A percentile compares a stretch with the other conserved stretches of the same genome.
phyloP scores from a whole-genome alignment of 2,329 filamentous ascomycete species.

The Sporothrix globosa region DNA sequence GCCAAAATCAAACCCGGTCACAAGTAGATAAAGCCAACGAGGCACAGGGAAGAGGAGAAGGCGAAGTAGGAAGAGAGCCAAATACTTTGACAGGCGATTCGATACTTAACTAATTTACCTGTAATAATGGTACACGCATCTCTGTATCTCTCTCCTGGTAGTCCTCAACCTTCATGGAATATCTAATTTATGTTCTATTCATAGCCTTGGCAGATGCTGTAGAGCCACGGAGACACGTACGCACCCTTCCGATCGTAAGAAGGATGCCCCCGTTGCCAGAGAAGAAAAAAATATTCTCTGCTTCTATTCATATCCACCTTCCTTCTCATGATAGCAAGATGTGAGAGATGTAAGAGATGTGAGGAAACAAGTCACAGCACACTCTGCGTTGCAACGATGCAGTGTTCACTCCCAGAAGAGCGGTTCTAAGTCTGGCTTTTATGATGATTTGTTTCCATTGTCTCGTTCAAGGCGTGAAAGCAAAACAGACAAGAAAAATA shows the following conservation, averaged over 20 bases:
- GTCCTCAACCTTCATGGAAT: background rate
- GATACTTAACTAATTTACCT: background rate
- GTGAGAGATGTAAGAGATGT: background rate
- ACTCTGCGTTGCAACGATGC: constrained; percentile 12
- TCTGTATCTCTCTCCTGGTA: background rate
- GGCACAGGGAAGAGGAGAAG: background rate
- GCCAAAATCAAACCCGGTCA: constrained; percentile 26
- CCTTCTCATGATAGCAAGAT: background rate
- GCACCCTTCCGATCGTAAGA: background rate
- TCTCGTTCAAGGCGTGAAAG: background rate
- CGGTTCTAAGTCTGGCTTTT: constrained; percentile 28
- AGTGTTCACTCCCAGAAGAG: constrained; percentile 30
- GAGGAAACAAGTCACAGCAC: constrained; percentile 17
- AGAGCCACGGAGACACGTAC: background rate
- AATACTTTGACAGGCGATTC: too few relatives aligned
- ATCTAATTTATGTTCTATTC: background rate
- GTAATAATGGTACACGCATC: background rate
- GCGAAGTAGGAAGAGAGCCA: background rate
- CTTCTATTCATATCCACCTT: background rate
- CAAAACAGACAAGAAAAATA: background rate
- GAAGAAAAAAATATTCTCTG: background rate
- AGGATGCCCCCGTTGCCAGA: background rate
- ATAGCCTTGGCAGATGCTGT: background rate
- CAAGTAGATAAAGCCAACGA: constrained; percentile 22
- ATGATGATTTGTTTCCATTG: background rate